Evolutionary conservation across 1,284 basidiomycete species (phyloP).

Genomic region (Cryptococcus sp.): DNA sequence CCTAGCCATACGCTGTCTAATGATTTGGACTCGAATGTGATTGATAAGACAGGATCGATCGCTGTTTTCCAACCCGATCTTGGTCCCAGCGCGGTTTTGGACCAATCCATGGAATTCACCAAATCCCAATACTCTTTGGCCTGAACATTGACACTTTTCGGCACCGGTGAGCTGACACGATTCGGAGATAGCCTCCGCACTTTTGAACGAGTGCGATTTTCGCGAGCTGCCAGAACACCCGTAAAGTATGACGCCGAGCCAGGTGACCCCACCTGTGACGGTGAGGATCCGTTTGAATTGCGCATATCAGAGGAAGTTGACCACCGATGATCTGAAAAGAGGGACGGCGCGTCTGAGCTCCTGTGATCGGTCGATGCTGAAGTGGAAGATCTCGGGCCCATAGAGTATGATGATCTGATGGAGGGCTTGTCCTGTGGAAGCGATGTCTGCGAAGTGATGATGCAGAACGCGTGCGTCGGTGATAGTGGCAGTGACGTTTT

Average conservation of each 20-base stretch:
- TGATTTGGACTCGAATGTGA: slow-evolving; percentile 19
- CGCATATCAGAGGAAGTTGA: not conserved
- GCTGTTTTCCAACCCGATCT: slow-evolving; percentile 18
- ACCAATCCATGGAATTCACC: slow-evolving; percentile 26
- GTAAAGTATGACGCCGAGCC: not conserved
- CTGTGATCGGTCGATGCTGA: not conserved
- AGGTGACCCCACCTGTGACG: too few relatives aligned
- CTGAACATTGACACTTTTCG: not conserved
- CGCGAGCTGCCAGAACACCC: not conserved
- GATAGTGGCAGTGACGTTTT: not conserved
- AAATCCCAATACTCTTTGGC: slow-evolving; percentile 15
- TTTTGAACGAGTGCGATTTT: not conserved
- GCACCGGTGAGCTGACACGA: not conserved
- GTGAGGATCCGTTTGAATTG: not conserved
- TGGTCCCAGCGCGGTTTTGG: slow-evolving; percentile 21
- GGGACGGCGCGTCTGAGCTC: not conserved
- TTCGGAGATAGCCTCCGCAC: not conserved
- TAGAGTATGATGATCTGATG: not conserved
- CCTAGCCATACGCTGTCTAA: slow-evolving; percentile 31
- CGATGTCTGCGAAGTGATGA: not conserved
- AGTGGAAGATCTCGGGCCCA: not conserved
- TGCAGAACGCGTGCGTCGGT: slow-evolving; percentile 1
- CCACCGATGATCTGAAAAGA: not conserved
- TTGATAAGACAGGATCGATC: slow-evolving; percentile 20
- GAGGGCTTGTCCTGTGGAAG: too few relatives aligned